phyloP scores from a whole-genome alignment of 495 filamentous ascomycete species.

The Lichina pygmaea region DNA sequence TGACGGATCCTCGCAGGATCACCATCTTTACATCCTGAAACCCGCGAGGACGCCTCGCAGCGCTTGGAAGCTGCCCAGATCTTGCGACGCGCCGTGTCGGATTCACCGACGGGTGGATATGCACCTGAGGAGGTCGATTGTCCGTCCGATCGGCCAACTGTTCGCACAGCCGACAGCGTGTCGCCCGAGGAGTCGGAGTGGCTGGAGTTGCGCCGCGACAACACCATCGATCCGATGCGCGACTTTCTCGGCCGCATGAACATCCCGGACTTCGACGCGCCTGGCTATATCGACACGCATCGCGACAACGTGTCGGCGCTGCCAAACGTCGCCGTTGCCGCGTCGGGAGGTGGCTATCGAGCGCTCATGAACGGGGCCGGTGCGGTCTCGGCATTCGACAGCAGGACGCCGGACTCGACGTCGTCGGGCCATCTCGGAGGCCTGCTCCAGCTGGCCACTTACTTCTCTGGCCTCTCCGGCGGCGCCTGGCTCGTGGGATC shows the following conservation, averaged over 20 bases:
- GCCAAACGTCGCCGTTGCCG: constrained; percentile 31
- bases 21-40: too few relatives aligned
- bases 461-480: constrained; percentile 63
- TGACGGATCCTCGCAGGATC: too few relatives aligned
- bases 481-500: constrained; percentile 75
- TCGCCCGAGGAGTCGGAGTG: constrained; percentile 45
- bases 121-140: constrained; percentile 24
- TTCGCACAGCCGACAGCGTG: constrained; percentile 26
- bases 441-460: constrained; percentile 60
- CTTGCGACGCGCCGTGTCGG: constrained; percentile 17
- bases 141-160: constrained; percentile 19
- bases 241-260: constrained; percentile 45
- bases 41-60: too few relatives aligned
- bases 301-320: constrained; percentile 26
- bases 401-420: constrained; percentile 38
- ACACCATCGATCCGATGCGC: constrained; percentile 37
- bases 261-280: constrained; percentile 53
- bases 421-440: constrained; percentile 50
- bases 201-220: constrained; percentile 27
- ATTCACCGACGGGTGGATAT: constrained; percentile 27
- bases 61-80: not conserved
- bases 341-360: constrained; percentile 52
- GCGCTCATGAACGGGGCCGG: constrained; percentile 80
- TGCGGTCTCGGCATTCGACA: constrained; percentile 62
- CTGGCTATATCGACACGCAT: constrained; percentile 32